These are phyloP conservation scores for Diaporthe amygdali DNA, from an alignment of 2,329 filamentous ascomycete species.

Conservation along the genomic window DNA sequence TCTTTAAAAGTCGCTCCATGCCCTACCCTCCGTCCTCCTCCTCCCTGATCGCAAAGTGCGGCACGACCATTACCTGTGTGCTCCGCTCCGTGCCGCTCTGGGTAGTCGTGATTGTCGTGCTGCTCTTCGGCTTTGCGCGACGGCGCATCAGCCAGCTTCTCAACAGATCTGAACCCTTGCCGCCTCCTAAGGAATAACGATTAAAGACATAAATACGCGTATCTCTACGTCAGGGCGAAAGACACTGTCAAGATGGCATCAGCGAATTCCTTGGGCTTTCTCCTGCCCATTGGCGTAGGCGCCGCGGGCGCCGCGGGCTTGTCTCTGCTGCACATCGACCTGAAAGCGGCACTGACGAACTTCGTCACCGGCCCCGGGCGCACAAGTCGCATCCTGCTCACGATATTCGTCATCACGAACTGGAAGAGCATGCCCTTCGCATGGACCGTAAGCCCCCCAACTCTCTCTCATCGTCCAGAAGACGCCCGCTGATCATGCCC, in stretches of 20 bases:
- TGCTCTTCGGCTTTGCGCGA: constrained; percentile 41
- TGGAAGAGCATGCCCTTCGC: constrained; percentile 76
- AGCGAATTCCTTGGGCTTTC: constrained; percentile 22
- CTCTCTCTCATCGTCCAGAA: neutral
- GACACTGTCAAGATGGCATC: constrained; percentile 19
- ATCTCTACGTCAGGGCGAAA: neutral
- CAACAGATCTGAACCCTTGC: neutral
- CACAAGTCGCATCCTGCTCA: constrained; percentile 55
- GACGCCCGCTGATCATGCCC: neutral
- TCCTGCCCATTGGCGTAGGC: constrained; percentile 48
- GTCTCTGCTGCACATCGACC: constrained; percentile 48
- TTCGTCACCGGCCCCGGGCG: constrained; percentile 62
- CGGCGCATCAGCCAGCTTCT: constrained; percentile 31
- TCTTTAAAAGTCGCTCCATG: constrained; percentile 2
- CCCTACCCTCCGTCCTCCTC: constrained; percentile 20
- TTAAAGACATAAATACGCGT: no score
- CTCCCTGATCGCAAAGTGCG: constrained; percentile 46
- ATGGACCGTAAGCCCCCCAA: constrained; percentile 68
- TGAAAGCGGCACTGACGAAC: constrained; percentile 40
- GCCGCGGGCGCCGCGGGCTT: constrained; percentile 50
- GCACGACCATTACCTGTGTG: constrained; percentile 46
- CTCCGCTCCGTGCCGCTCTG: constrained; percentile 47
- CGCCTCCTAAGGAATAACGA: neutral
- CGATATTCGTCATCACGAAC: constrained; percentile 66
- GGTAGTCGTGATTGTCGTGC: constrained; percentile 43